Conservation (phyloP, 352 stramenopile species). For the Globisporangium spinosum region DNA sequence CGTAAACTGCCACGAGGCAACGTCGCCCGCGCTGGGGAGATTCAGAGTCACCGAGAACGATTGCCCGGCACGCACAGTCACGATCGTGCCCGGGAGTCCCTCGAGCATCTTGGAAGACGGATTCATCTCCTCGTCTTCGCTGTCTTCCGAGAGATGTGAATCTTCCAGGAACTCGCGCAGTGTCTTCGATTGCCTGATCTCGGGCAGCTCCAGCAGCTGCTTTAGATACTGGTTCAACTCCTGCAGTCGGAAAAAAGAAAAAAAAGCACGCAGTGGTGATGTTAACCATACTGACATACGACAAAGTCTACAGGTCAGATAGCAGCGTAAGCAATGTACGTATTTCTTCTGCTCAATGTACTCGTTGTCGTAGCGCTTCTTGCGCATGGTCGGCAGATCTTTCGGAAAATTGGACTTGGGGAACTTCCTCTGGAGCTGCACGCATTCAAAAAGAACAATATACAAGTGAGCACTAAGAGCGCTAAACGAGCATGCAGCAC, state of each 20-base stretch:
- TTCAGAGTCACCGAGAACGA: conserved; percentile 63
- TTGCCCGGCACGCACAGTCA: conserved; percentile 59
- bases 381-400: conserved; percentile 59
- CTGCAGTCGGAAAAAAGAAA: conserved; percentile 13
- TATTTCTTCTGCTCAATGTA: conserved; percentile 73
- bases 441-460: too few species aligned
- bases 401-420: conserved; percentile 62
- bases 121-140: conserved; percentile 46
- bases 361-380: conserved; percentile 66
- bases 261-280: background rate
- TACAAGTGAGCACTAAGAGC: too few species aligned
- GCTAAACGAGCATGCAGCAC: too few species aligned
- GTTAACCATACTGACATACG: background rate
- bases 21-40: conserved; percentile 37
- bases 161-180: conserved; percentile 62
- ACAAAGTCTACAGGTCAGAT: background rate
- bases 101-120: conserved; percentile 47
- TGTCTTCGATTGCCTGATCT: conserved; percentile 54
- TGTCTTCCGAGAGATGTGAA: conserved; percentile 42
- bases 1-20: conserved; percentile 67
- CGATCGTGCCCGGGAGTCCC: conserved; percentile 52
- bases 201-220: conserved; percentile 42
- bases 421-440: conserved; percentile 68
- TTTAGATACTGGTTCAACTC: conserved; percentile 59
- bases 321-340: conserved; percentile 9